phyloP scores from a whole-genome alignment of 139 green algal genomes.

The Gonium pectorale region DNA sequence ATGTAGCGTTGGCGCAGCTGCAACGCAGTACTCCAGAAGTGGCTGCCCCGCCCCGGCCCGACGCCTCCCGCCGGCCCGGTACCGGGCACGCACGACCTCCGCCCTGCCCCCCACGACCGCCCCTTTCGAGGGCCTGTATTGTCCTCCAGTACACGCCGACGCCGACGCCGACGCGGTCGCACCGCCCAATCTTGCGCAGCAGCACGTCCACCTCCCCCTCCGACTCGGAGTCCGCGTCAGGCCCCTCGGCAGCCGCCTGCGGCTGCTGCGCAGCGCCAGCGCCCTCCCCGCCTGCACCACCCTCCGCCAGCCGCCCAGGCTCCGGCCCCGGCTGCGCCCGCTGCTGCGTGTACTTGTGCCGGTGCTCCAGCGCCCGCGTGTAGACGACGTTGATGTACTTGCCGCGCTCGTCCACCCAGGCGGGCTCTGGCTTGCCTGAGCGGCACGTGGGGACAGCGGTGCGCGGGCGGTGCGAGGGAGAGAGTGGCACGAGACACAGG shows the following conservation, averaged over 20 bases:
- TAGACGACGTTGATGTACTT: conserved; percentile 55
- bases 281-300: neutral
- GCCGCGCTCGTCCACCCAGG: conserved; percentile 61
- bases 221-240: neutral
- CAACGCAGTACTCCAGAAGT: too few species aligned
- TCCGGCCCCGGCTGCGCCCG: conserved; percentile 23
- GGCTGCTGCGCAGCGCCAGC: neutral
- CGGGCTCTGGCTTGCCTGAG: conserved; percentile 64
- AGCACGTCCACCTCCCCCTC: conserved; percentile 16
- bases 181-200: conserved; percentile 42
- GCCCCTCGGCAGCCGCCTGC: neutral
- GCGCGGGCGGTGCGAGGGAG: too few species aligned
- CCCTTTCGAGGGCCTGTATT: too few species aligned
- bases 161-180: neutral
- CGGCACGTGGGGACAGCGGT: too few species aligned
- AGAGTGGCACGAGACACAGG: too few species aligned
- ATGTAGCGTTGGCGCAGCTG: too few species aligned
- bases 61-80: too few species aligned
- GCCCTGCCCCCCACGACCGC: too few species aligned
- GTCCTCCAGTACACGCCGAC: neutral
- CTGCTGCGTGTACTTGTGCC: conserved; percentile 9
- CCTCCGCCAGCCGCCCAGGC: neutral
- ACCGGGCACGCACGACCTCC: too few species aligned
- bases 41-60: too few species aligned
- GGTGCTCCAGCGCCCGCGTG: conserved; percentile 48